Conservation (phyloP, 352 stramenopile genomes). For the Pythium rishiriense region DNA sequence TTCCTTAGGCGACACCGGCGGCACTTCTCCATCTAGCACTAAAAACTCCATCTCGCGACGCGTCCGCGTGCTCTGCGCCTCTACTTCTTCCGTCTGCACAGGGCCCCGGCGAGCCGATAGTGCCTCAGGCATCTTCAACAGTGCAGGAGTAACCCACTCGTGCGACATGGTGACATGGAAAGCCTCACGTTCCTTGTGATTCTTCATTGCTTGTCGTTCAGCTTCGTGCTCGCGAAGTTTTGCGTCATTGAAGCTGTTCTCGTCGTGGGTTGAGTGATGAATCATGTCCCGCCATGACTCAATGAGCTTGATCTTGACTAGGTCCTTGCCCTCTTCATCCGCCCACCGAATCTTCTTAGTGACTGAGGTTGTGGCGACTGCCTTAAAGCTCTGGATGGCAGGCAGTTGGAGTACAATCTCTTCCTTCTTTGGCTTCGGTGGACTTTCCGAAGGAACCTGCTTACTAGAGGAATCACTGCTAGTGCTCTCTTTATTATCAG, state of each 20-base stretch:
- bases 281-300: conserved; percentile 86
- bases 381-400: conserved; percentile 85
- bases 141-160: conserved; percentile 66
- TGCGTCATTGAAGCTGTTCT: conserved; percentile 75
- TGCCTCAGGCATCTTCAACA: conserved; percentile 61
- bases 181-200: conserved; percentile 58
- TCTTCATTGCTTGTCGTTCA: conserved; percentile 62
- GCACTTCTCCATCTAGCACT: conserved; percentile 79
- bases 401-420: conserved; percentile 58
- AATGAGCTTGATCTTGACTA: conserved; percentile 83
- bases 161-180: conserved; percentile 52
- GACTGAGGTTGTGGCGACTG: conserved; percentile 32
- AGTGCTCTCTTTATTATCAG: conserved; percentile 32
- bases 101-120: conserved; percentile 40
- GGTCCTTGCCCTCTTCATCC: conserved; percentile 71
- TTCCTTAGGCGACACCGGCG: conserved; percentile 74
- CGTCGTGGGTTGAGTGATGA: conserved; percentile 58
- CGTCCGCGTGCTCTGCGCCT: conserved; percentile 61
- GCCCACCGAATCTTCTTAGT: conserved; percentile 82
- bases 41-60: conserved; percentile 84
- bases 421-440: conserved; percentile 35
- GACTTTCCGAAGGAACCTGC: conserved; percentile 20
- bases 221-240: conserved; percentile 85
- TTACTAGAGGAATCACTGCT: conserved; percentile 31
- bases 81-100: conserved; percentile 59